A percentile compares a stretch with the other conserved stretches of the same genome.
Conservation (phyloP, 2,329 filamentous ascomycete species). For the Fragosphaeria purpurea region DNA sequence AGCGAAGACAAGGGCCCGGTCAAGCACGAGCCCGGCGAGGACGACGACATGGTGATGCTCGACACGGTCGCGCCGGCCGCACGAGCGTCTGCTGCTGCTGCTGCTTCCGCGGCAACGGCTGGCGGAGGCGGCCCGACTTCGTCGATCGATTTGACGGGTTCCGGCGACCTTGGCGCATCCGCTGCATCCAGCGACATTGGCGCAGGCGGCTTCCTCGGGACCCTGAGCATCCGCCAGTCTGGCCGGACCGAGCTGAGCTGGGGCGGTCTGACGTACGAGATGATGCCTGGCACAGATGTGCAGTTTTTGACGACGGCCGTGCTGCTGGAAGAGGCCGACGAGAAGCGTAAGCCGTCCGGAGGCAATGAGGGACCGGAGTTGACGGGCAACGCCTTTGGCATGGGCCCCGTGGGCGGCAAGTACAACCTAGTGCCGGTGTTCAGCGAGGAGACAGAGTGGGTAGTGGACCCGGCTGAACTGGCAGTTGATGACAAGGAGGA, state of each 20-base stretch:
- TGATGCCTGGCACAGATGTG: constrained; percentile 40
- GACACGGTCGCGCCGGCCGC: constrained; percentile 20
- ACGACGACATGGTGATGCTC: constrained; percentile 27
- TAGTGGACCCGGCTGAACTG: constrained; percentile 15
- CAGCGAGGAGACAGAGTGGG: constrained; percentile 48
- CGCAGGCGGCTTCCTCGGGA: constrained; percentile 47
- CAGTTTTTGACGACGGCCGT: constrained; percentile 50
- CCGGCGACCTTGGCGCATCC: constrained; percentile 14
- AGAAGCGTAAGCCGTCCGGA: constrained; percentile 32
- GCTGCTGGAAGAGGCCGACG: constrained; percentile 47
- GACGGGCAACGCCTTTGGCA: constrained; percentile 45
- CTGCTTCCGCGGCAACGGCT: too few species aligned
- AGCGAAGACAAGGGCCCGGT: constrained; percentile 14
- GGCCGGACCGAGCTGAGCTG: constrained; percentile 53
- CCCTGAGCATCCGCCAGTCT: constrained; percentile 50
- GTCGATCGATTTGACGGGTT: constrained; percentile 33
- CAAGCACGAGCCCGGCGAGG: constrained; percentile 29
- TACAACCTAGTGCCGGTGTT: constrained; percentile 51
- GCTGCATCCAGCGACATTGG: constrained; percentile 14
- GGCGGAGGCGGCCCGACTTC: constrained; percentile 5
- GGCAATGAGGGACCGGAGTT: constrained; percentile 20
- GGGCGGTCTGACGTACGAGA: constrained; percentile 46
- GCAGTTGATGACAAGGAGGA: constrained; percentile 13
- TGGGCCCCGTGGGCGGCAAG: constrained; percentile 54
- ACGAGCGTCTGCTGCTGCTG: too few species aligned